Base-by-base conservation (phyloP, 306 rosid genomes). In the Quercus engelmannii region DNA sequence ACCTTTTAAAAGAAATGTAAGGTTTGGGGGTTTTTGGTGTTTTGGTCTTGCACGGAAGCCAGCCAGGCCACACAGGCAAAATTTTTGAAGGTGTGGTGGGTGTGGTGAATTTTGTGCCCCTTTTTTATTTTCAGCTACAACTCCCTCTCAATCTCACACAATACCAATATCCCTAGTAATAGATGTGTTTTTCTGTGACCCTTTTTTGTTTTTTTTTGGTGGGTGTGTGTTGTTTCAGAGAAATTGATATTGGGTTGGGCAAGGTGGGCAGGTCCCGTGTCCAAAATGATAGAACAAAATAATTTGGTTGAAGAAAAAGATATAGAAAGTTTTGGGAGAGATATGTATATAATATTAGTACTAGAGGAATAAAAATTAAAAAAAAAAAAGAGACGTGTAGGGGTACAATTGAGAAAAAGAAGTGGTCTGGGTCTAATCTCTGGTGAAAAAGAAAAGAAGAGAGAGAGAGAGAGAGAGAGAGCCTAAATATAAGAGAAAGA, bases 241-340 rank as follows among this genome's bases (percentile, higher is more conserved):
- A 41, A 41, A 41, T 41, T 41, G 46, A 41, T 41, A 41, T 2
- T 2, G 46, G 46, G 46, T 9, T 35, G 9, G 41, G 41, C 41
- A 11, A 55, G 72, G 71, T 20, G 83, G 84, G 81, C 78, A 83
- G 79, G 86, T 68, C 82, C 88, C 85, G 90, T 85, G 97, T 84
- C 92, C 89, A 89, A 89, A 88, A 84, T 65, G 28, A 52, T 54
- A 2, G 61, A 46, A 54, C 30, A 30, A 19, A 58, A 67, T 25
- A 2, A 14, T 33, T 19, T 5, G 30, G 9, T 3, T 20, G 4
- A 62, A 10, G 21, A 18, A 20, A 10, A 26, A 19, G 54, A 49
- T 49, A 41, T 41, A 2, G 46, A 8, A 21, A 65, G 21, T 33
- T 57, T 41, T 41, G 46, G 31, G 18, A 15, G 49, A 33, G 10